Evolutionary conservation across 352 stramenopile genomes (phyloP).

Genomic region (Globisporangium sylvaticum): DNA sequence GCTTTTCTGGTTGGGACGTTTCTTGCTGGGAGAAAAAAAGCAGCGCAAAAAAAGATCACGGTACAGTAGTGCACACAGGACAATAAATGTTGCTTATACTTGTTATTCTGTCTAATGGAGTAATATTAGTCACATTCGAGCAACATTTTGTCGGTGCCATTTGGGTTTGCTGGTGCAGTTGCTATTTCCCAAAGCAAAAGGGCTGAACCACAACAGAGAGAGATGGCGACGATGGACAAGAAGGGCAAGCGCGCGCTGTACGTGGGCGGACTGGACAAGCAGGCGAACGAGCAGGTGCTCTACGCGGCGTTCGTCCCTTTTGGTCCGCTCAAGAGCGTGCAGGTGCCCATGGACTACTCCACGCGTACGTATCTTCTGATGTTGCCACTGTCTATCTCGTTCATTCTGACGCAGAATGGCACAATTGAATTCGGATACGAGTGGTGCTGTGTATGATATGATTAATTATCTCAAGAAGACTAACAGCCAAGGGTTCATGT

Average conservation of each 20-base stretch:
- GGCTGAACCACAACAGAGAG: constrained; percentile 6
- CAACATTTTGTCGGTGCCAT: background rate
- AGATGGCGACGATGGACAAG: constrained; percentile 26
- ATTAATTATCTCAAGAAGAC: background rate
- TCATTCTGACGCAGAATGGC: background rate
- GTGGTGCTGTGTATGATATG: background rate
- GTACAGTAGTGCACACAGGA: background rate
- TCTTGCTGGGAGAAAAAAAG: constrained; percentile 10
- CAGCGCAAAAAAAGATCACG: constrained; percentile 16
- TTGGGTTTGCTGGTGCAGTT: background rate
- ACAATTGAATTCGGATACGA: background rate
- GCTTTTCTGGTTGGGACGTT: constrained; percentile 11
- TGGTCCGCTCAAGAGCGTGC: constrained; percentile 72
- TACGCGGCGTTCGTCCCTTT: constrained; percentile 86
- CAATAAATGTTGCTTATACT: background rate
- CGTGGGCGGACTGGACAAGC: constrained; percentile 87
- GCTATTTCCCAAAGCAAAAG: background rate
- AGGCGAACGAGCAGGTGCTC: constrained; percentile 85
- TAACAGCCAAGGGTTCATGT: background rate
- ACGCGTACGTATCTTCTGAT: constrained; percentile 42
- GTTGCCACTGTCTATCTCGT: background rate
- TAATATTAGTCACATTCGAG: constrained; percentile 1
- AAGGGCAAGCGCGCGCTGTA: constrained; percentile 80
- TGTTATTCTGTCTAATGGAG: background rate
- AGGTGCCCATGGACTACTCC: constrained; percentile 70